phyloP scores from a whole-genome alignment of 768 basidiomycete genomes.

The Tricholoma sp. region DNA sequence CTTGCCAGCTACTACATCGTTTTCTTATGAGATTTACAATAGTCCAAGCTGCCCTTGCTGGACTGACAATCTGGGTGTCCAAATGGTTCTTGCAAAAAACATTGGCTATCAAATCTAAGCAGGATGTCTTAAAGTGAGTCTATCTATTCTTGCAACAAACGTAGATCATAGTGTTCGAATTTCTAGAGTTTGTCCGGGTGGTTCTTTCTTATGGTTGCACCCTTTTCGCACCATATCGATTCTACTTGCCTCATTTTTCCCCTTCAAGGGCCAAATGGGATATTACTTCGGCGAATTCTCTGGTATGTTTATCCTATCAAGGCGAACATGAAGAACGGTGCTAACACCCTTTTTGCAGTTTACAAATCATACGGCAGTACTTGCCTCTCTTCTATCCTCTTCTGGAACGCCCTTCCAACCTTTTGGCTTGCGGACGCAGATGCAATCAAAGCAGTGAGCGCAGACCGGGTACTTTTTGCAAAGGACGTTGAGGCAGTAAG shows the following conservation, averaged over 20 bases:
- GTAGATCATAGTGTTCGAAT: not conserved
- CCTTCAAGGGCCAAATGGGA: conserved; percentile 27
- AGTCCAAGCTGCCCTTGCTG: not conserved
- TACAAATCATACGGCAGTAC: conserved; percentile 36
- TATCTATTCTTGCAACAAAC: not conserved
- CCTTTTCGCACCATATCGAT: conserved; percentile 25
- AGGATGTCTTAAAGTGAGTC: not conserved
- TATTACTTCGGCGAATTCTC: conserved; percentile 29
- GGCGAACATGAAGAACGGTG: not conserved
- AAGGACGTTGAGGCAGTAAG: conserved; percentile 34
- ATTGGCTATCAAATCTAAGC: not conserved
- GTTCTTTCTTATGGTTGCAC: conserved; percentile 18
- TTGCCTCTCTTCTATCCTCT: conserved; percentile 27
- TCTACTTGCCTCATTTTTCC: conserved; percentile 25
- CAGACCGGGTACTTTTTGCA: conserved; percentile 29
- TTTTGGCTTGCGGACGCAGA: conserved; percentile 43
- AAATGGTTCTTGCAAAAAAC: not conserved
- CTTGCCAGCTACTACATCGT: not conserved
- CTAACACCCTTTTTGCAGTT: conserved; percentile 16
- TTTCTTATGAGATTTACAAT: not conserved
- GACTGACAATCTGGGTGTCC: not conserved
- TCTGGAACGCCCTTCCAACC: conserved; percentile 24
- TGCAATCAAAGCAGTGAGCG: conserved; percentile 30
- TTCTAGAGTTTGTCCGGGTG: conserved; percentile 15
- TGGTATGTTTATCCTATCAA: conserved; percentile 18